Percentiles rank a stretch among this genome's conserved stretches.
Conservation (phyloP, 495 filamentous ascomycete species). For the Annulohypoxylon stygium region DNA sequence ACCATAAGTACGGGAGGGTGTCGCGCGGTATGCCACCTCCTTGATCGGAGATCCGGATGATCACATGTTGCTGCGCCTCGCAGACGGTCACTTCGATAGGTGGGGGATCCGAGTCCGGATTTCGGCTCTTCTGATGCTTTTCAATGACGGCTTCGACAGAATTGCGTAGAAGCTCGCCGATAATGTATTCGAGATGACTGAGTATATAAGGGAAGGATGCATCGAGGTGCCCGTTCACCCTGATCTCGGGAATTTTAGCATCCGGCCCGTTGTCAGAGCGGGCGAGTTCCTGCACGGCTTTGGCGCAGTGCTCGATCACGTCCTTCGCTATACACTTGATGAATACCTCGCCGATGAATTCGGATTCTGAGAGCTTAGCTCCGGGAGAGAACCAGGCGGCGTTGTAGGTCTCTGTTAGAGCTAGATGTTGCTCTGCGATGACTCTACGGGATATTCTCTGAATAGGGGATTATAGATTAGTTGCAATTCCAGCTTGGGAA, state of each 20-base stretch:
- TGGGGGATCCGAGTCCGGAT: constrained; percentile 65
- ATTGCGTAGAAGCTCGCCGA: constrained; percentile 95
- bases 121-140: constrained; percentile 56
- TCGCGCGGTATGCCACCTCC: constrained; percentile 91
- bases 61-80: constrained; percentile 94
- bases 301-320: constrained; percentile 85
- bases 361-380: constrained; percentile 77
- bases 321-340: constrained; percentile 93
- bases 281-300: constrained; percentile 76
- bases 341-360: constrained; percentile 96
- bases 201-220: constrained; percentile 97
- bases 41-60: constrained; percentile 94
- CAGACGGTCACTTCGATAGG: constrained; percentile 95
- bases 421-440: constrained; percentile 97
- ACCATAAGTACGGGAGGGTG: constrained; percentile 92
- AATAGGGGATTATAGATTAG: constrained; percentile 11
- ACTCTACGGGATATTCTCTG: constrained; percentile 94
- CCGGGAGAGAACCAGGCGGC: constrained; percentile 91
- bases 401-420: constrained; percentile 96
- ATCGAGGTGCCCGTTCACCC: constrained; percentile 85
- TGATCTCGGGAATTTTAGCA: constrained; percentile 80
- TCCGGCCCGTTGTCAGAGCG: constrained; percentile 77
- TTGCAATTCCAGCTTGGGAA: neutral
- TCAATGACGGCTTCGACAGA: constrained; percentile 93
- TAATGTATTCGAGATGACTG: constrained; percentile 95